These are phyloP conservation scores for Meyerozyma sp. DNA, from an alignment of 1,139 yeast genomes.

Conservation along the genomic window DNA sequence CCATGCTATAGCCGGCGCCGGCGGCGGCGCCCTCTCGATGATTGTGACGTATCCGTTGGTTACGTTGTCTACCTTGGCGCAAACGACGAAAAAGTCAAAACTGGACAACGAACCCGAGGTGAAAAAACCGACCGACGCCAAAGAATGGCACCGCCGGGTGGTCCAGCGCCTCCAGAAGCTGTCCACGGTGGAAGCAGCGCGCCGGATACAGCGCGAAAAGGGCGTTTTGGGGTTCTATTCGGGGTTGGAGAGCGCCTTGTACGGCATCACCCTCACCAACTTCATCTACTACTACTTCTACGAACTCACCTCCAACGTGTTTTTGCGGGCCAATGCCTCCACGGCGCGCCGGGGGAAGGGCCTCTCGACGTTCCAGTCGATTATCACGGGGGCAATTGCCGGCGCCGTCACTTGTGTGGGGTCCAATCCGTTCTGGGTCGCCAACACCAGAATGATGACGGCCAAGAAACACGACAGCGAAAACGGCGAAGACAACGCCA, in stretches of 20 bases:
- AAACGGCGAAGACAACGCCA: slow-evolving; percentile 10
- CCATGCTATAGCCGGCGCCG: slow-evolving; percentile 90
- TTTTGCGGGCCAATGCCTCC: slow-evolving; percentile 35
- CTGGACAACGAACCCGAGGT: slow-evolving; percentile 18
- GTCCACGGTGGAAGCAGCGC: slow-evolving; percentile 28
- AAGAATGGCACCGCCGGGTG: slow-evolving; percentile 15
- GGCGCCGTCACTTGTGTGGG: slow-evolving; percentile 81
- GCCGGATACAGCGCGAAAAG: slow-evolving; percentile 51
- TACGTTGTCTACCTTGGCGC: slow-evolving; percentile 80
- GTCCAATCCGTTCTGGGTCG: slow-evolving; percentile 96
- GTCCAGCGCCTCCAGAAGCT: slow-evolving; percentile 15
- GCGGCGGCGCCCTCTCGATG: slow-evolving; percentile 88
- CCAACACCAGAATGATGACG: slow-evolving; percentile 79
- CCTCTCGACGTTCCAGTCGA: slow-evolving; percentile 64
- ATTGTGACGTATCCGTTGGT: slow-evolving; percentile 82
- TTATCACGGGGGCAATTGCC: slow-evolving; percentile 77
- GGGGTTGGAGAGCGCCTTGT: slow-evolving; percentile 83
- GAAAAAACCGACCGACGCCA: slow-evolving; percentile 10
- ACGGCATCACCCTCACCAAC: slow-evolving; percentile 82
- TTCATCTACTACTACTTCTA: slow-evolving; percentile 89
- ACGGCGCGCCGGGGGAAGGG: slow-evolving; percentile 29
- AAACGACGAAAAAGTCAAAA: slow-evolving; percentile 50
- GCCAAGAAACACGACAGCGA: slow-evolving; percentile 35
- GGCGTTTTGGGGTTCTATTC: slow-evolving; percentile 74
- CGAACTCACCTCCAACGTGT: slow-evolving; percentile 59